Percentiles rank a stretch among this genome's conserved stretches.
Conservation (phyloP, 192 early-diverging fungal species). For the Rhizophagus clarus region DNA sequence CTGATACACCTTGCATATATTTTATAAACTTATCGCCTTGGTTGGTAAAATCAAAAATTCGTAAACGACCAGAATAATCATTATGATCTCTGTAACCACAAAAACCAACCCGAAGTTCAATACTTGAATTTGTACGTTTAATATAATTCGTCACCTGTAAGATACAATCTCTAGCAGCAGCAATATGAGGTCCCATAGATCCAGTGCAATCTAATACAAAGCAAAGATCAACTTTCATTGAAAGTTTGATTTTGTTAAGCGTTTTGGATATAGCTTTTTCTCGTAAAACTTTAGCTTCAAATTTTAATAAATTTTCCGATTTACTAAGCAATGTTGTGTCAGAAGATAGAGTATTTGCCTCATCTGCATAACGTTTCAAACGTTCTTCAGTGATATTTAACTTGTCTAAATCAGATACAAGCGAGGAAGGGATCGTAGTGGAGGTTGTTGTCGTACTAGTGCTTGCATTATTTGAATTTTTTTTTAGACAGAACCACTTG, state of each 20-base stretch:
- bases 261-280: neutral
- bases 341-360: too few relatives aligned
- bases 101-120: constrained; percentile 25
- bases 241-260: neutral
- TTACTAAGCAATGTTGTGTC: too few relatives aligned
- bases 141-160: constrained; percentile 3
- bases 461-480: too few relatives aligned
- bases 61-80: neutral
- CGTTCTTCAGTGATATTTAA: too few relatives aligned
- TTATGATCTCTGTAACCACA: constrained; percentile 26
- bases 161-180: constrained; percentile 26
- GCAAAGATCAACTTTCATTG: neutral
- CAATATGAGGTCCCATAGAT: constrained; percentile 8
- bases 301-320: too few relatives aligned
- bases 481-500: too few relatives aligned
- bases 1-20: neutral
- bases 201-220: constrained; percentile 14
- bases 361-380: too few relatives aligned
- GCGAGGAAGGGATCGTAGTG: too few relatives aligned
- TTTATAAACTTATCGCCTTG: neutral
- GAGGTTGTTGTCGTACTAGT: too few relatives aligned
- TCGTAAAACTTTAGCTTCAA: neutral
- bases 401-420: too few relatives aligned
- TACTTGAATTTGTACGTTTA: neutral
- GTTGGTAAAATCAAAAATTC: neutral